Percentiles rank a stretch among this genome's conserved stretches.
These are phyloP conservation scores for Apiotrichum mycotoxinovorans DNA, from an alignment of 1,284 basidiomycete genomes.

Conservation along the genomic window DNA sequence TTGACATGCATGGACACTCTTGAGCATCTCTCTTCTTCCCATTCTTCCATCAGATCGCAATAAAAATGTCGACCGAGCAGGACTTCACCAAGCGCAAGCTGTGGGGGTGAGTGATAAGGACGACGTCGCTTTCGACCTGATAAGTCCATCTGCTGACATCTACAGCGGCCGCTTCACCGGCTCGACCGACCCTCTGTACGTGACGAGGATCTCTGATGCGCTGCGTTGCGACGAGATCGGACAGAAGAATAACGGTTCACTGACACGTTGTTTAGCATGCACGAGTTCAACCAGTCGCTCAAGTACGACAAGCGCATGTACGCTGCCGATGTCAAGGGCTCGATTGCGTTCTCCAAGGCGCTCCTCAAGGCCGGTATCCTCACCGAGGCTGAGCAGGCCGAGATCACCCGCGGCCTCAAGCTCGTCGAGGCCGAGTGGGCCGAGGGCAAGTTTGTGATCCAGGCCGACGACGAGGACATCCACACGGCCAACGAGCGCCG, in stretches of 20 bases:
- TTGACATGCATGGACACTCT: too few relatives aligned
- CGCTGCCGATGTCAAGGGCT: slow-evolving; percentile 84
- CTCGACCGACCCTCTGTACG: slow-evolving; percentile 67
- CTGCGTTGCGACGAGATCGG: not conserved
- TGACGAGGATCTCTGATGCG: slow-evolving; percentile 2
- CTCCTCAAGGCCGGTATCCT: slow-evolving; percentile 75
- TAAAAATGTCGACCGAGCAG: slow-evolving; percentile 27
- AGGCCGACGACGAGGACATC: slow-evolving; percentile 92
- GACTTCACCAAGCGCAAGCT: slow-evolving; percentile 50
- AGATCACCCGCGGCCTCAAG: slow-evolving; percentile 74
- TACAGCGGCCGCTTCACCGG: slow-evolving; percentile 20
- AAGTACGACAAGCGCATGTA: slow-evolving; percentile 94
- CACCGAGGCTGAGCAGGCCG: slow-evolving; percentile 66
- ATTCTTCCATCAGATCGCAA: not conserved
- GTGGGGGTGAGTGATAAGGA: slow-evolving; percentile 45
- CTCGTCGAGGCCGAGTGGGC: slow-evolving; percentile 83
- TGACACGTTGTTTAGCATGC: slow-evolving; percentile 67
- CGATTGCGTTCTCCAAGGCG: slow-evolving; percentile 91
- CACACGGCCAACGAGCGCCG: slow-evolving; percentile 99
- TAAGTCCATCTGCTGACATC: slow-evolving; percentile 8
- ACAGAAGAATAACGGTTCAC: not conserved
- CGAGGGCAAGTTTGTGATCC: slow-evolving; percentile 66
- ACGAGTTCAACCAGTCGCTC: slow-evolving; percentile 91
- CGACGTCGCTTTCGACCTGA: not conserved
- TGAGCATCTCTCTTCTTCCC: not conserved